Base-by-base conservation (phyloP, 768 basidiomycete genomes). In the Flagelloscypha sp. region DNA sequence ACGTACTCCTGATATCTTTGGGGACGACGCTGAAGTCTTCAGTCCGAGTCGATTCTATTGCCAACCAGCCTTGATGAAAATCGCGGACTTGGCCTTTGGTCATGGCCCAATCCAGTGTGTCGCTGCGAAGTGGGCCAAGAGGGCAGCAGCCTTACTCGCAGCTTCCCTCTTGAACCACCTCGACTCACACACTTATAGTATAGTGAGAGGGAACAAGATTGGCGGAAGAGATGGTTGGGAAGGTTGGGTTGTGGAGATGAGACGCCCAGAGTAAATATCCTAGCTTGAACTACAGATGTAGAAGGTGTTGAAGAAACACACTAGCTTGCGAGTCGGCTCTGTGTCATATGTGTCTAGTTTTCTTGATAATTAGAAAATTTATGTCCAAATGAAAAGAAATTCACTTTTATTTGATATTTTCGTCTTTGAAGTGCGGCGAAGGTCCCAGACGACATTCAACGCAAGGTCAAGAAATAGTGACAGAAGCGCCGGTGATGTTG, bases 91-190 rank as follows among this genome's bases (percentile, higher is more conserved):
- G 7, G 57, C 72, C 0, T 80, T 80, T 44, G 77, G 78, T 2
- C 44, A 49, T 33, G 72, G 71, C 2, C 54, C 54, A 8, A 44
- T 76, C 34, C 46, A 54, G n/a, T 76, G 74, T 32, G 57, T 68
- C 6, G 76, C 69, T 1, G 46, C 47, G 12, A 53, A 49, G 3
- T 75, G 74, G 65, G 76, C 71, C 5, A 66, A 72, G 1, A 60
- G 68, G 33, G 69, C 72, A 1, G 69, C 65, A 3, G 76, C 59
- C 0, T 41, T 75, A 2, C 57, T 79, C 19, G 60, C 61, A 3
- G 68, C 63, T 1, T 61, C 57, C 9, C 40, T 74, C 4, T 37
- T 74, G 3, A 57, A 64, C 16, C 52, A 48, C 8, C 27, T 66
- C 9, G 49, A 58, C 18, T 55, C 49, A 1, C 43, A 50, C 3